Percentiles rank a stretch among this genome's conserved stretches.
phyloP scores from a whole-genome alignment of 495 filamentous ascomycete species.

The Penicillium soppii region DNA sequence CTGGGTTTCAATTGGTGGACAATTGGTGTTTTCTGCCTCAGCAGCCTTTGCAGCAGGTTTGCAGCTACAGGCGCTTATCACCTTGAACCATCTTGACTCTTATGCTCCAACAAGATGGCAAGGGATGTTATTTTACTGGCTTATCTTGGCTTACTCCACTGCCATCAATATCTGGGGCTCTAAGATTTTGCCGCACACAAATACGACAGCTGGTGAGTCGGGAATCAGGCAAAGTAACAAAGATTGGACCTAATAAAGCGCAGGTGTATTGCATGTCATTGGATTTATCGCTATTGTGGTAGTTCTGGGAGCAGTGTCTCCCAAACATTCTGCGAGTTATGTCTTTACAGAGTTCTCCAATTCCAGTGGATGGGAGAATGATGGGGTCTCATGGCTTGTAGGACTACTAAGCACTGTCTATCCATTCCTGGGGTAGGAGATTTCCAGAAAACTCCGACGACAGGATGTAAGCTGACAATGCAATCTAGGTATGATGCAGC shows the following conservation, averaged over 20 bases:
- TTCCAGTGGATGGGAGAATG: slow-evolving; percentile 22
- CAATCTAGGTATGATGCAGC: slow-evolving; percentile 25
- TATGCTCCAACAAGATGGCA: slow-evolving; percentile 21
- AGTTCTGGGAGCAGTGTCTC: slow-evolving; percentile 19
- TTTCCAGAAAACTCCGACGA: background rate
- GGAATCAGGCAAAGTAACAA: background rate
- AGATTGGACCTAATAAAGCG: background rate
- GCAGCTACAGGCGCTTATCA: slow-evolving; percentile 24
- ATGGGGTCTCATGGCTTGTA: slow-evolving; percentile 26
- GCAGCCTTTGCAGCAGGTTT: slow-evolving; percentile 26
- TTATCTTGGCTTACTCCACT: slow-evolving; percentile 18
- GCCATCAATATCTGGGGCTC: slow-evolving; percentile 22
- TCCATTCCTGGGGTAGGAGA: slow-evolving; percentile 19
- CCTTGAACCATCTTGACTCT: slow-evolving; percentile 22
- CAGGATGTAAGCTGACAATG: background rate
- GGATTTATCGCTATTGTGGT: slow-evolving; percentile 17
- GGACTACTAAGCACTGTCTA: slow-evolving; percentile 23
- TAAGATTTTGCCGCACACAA: slow-evolving; percentile 23
- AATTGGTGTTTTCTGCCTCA: slow-evolving; percentile 30
- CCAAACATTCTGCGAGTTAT: slow-evolving; percentile 17
- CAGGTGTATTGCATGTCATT: slow-evolving; percentile 20
- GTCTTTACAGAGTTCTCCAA: slow-evolving; percentile 23
- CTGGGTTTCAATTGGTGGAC: slow-evolving; percentile 31
- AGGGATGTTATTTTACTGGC: slow-evolving; percentile 27
- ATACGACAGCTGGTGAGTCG: slow-evolving; percentile 18